Base-by-base conservation (phyloP, 352 stramenopile species). In the Phytophthora fragariae region DNA sequence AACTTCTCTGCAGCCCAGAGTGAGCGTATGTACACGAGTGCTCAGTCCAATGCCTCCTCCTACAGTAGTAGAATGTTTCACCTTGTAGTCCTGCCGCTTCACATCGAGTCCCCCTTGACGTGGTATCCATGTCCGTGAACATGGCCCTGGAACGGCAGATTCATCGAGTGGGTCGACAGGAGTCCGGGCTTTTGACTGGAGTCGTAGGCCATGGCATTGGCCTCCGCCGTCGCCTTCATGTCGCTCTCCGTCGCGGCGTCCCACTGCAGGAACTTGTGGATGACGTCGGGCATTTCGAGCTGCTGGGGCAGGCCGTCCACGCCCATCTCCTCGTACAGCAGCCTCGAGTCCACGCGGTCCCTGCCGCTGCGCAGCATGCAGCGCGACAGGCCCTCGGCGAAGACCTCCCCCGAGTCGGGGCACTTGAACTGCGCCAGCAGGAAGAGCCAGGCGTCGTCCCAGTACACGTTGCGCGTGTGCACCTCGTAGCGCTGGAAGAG, bases 361-460 rank as follows among this genome's bases (percentile, higher is more conserved):
- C 83, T 73, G 41, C 86, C 84, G 31, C 88, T 75, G 35, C 83
- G 82, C 55, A 92, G 61, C 75, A 89, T 92, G 52, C 85, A 82
- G 53, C 85, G 84, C 46, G 81, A 86, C 8, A 93, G 55, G 0
- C 86, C 84, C 52, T 93, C 86, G 11, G 86, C 86, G 53, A 86
- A 92, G 29, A 93, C 46, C 29, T 88, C 76, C 5, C 78, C 79
- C 24, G 82, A 90, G n/a, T 87, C 79, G 5, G 86, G 86, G 47
- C 82, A 92, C 66, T 85, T 84, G 62, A 93, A 92, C 63, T 91
- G 84, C 44, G 81, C 77, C 24, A 89, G 68, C 12, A 92, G 62
- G 66, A 87, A 92, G 59, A 93, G 79, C 86, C 86, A 93, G 63
- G 84, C 73, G 75, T 91, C 83, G 65, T 91, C 83, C 84, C 84